phyloP scores from a whole-genome alignment of 2,329 filamentous ascomycete species.

The Colletotrichum chrysophilum region DNA sequence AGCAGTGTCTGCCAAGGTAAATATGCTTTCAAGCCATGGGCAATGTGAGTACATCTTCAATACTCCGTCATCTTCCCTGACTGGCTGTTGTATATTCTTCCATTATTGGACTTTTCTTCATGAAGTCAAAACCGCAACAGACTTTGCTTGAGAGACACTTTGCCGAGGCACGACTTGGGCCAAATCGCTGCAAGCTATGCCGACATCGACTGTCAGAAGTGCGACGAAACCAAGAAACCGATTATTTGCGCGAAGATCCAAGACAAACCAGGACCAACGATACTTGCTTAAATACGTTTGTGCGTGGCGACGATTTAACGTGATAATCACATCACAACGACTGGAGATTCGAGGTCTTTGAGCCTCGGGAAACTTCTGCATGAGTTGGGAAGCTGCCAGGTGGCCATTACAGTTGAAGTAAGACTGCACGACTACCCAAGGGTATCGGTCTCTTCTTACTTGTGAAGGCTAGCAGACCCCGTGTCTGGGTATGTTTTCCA shows the following conservation, averaged over 20 bases:
- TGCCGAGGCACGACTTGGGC: background rate
- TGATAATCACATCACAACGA: background rate
- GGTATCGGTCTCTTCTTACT: background rate
- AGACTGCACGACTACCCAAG: accelerated
- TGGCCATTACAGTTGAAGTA: background rate
- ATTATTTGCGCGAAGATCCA: background rate
- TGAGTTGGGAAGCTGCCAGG: background rate
- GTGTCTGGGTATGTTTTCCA: background rate
- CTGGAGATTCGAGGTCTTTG: background rate
- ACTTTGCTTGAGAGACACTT: accelerated
- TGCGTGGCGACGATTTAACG: background rate
- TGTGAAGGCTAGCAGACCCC: background rate
- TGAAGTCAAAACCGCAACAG: background rate
- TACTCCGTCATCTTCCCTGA: background rate
- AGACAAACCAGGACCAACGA: background rate
- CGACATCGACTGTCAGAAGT: background rate
- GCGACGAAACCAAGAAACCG: accelerated
- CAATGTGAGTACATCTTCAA: accelerated
- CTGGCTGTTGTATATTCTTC: background rate
- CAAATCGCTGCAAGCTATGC: background rate
- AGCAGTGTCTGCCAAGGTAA: accelerated
- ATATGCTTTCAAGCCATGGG: background rate
- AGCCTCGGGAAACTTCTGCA: background rate
- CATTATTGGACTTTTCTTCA: background rate
- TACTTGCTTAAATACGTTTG: background rate